Percentiles rank a stretch among this genome's conserved stretches.
These are phyloP conservation scores for Pichia sp. DNA, from an alignment of 1,139 yeast genomes.

Conservation along the genomic window DNA sequence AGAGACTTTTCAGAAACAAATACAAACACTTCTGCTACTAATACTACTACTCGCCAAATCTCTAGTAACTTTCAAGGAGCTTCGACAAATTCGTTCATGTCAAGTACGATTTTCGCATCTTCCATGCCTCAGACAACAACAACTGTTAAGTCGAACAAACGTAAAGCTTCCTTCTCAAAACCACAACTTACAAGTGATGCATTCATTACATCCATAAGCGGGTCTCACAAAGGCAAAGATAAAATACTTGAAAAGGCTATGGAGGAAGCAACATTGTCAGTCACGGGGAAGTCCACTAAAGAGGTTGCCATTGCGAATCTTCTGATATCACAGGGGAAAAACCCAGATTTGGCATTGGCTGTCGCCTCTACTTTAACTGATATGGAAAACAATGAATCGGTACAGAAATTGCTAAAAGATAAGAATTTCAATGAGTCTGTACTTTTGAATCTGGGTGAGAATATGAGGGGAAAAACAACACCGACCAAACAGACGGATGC, in stretches of 20 bases:
- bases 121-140: too few species aligned
- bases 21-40: too few species aligned
- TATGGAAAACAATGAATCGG: constrained; percentile 15
- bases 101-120: not conserved
- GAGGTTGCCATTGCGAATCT: constrained; percentile 44
- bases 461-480: too few species aligned
- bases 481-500: too few species aligned
- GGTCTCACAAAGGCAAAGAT: too few species aligned
- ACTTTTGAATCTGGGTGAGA: too few species aligned
- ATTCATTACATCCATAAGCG: too few species aligned
- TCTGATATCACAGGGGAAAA: constrained; percentile 41
- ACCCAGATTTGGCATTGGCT: constrained; percentile 31
- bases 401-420: constrained; percentile 9
- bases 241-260: constrained; percentile 34
- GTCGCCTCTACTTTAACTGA: constrained; percentile 21
- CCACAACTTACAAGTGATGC: too few species aligned
- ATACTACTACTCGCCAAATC: constrained; percentile 7
- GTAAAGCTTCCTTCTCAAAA: too few species aligned
- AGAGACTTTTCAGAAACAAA: constrained; percentile 40
- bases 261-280: constrained; percentile 47
- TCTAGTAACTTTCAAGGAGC: not conserved
- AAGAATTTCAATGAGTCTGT: too few species aligned
- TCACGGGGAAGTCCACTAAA: constrained; percentile 44
- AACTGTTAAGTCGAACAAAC: too few species aligned
- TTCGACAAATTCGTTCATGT: not conserved